A percentile compares a stretch with the other conserved stretches of the same genome.
Conservation (phyloP, 495 filamentous ascomycete species). For the Daldinia decipiens region DNA sequence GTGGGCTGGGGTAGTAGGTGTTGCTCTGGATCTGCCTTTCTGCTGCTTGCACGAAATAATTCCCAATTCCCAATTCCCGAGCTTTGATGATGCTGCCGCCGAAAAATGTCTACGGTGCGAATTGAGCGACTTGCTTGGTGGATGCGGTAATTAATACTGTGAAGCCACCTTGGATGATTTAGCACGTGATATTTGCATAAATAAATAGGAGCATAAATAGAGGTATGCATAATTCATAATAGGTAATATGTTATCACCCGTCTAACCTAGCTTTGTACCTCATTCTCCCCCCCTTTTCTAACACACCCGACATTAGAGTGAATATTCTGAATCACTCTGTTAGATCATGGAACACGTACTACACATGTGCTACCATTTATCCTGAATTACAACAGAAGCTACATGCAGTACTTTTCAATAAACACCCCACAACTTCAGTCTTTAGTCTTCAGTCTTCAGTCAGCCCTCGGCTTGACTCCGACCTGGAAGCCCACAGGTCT, state of each 20-base stretch:
- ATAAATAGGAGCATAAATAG: not conserved
- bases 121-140: constrained; percentile 7
- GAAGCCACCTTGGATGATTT: not conserved
- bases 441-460: too few species aligned
- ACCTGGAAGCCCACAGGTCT: constrained; percentile 54
- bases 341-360: not conserved
- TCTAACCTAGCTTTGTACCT: too few species aligned
- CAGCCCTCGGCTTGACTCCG: constrained; percentile 52
- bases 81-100: constrained; percentile 24
- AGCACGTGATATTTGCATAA: constrained; percentile 3
- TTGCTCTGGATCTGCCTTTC: constrained; percentile 24
- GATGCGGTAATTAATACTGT: constrained; percentile 24
- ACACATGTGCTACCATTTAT: not conserved
- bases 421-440: not conserved
- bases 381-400: not conserved
- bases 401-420: not conserved
- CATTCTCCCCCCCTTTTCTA: too few species aligned
- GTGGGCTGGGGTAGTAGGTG: constrained; percentile 16
- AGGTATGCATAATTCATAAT: not conserved
- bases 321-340: not conserved
- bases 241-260: not conserved
- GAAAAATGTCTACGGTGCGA: constrained; percentile 39
- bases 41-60: constrained; percentile 17
- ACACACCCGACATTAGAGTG: too few species aligned
- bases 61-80: constrained; percentile 29